A percentile compares a stretch with the other conserved stretches of the same genome.
These are phyloP conservation scores for Candida jianshihensis DNA, from an alignment of 805 yeast species.

Conservation along the genomic window DNA sequence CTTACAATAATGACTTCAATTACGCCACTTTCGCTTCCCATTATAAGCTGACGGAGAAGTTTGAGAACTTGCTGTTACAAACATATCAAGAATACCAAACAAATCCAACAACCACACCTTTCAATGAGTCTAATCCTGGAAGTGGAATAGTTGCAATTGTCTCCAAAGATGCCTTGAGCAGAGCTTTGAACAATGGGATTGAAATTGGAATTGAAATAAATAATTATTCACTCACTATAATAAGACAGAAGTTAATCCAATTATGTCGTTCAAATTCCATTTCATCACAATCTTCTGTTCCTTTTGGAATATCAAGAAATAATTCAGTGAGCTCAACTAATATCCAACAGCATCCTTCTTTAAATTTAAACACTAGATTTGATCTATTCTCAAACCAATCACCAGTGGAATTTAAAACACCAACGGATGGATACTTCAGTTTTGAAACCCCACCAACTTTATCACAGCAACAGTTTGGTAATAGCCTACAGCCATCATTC, in stretches of 20 bases:
- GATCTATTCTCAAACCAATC: constrained; percentile 5
- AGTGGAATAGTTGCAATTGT: constrained; percentile 57
- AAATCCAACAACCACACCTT: constrained; percentile 63
- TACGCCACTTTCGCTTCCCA: constrained; percentile 20
- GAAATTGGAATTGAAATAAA: constrained; percentile 33
- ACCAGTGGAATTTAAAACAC: constrained; percentile 13
- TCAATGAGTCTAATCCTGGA: constrained; percentile 59
- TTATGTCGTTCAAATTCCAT: constrained; percentile 13
- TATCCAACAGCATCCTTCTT: constrained; percentile 14
- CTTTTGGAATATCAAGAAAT: constrained; percentile 9
- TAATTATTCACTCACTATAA: constrained; percentile 29
- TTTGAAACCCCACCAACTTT: constrained; percentile 18
- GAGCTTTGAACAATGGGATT: constrained; percentile 25
- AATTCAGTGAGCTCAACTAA: constrained; percentile 14
- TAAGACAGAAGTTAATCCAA: constrained; percentile 31
- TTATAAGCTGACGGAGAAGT: constrained; percentile 26
- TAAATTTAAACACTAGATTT: constrained; percentile 17
- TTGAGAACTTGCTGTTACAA: constrained; percentile 39
- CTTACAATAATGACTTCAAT: constrained; percentile 18
- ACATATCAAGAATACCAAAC: constrained; percentile 42
- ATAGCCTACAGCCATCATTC: constrained; percentile 17
- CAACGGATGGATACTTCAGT: constrained; percentile 20
- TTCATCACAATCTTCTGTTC: constrained; percentile 4
- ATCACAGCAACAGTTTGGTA: constrained; percentile 2
- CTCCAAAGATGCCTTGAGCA: constrained; percentile 45